Evolutionary conservation across 306 rosid species (phyloP).

Genomic region (Boehmeria nivea): DNA sequence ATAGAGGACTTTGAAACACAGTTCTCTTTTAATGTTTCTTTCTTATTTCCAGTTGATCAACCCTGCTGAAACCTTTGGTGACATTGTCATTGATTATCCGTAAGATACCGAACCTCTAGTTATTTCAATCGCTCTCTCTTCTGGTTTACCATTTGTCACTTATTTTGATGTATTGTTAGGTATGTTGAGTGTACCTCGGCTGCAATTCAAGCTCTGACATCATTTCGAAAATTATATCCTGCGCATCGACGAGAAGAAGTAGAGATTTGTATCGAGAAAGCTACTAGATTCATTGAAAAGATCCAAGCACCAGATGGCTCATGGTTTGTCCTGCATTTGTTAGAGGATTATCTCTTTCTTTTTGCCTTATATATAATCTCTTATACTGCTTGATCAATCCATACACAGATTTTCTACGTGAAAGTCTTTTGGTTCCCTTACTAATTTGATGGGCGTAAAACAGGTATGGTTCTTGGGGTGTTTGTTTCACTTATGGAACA

Average conservation of each 20-base stretch:
- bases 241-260: constrained; percentile 61
- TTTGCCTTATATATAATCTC: constrained; percentile 4
- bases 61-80: constrained; percentile 96
- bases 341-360: neutral
- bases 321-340: constrained; percentile 54
- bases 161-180: constrained; percentile 24
- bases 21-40: constrained; percentile 17
- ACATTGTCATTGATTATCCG: constrained; percentile 93
- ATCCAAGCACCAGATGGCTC: constrained; percentile 77
- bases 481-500: constrained; percentile 78
- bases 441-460: constrained; percentile 19
- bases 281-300: constrained; percentile 45
- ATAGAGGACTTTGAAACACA: constrained; percentile 6
- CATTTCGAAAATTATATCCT: constrained; percentile 56
- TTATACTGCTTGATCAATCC: neutral
- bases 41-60: constrained; percentile 62
- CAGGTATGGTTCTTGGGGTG: constrained; percentile 94
- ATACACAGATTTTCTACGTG: constrained; percentile 15
- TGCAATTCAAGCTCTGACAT: constrained; percentile 67
- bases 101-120: constrained; percentile 44
- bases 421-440: neutral
- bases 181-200: constrained; percentile 93
- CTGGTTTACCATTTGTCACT: neutral
- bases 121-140: constrained; percentile 8
- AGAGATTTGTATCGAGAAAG: constrained; percentile 50